These are phyloP conservation scores for Wallemia hederae DNA, from an alignment of 1,284 basidiomycete species.

Conservation along the genomic window DNA sequence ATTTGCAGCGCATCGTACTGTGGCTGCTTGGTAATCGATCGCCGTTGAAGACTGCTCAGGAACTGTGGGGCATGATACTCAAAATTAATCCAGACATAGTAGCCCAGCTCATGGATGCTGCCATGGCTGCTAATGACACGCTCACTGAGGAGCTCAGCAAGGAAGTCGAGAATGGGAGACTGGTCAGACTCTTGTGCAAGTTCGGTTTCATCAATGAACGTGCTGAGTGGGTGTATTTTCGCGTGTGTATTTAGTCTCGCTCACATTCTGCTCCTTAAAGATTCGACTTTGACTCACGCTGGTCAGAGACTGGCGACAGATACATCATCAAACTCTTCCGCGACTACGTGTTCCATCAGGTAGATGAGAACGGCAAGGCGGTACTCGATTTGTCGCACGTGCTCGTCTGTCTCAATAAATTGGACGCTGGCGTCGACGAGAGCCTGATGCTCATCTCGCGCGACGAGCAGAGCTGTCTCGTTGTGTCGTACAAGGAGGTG, in stretches of 20 bases:
- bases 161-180: constrained; percentile 83
- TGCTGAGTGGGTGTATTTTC: constrained; percentile 39
- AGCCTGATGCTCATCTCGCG: constrained; percentile 76
- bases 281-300: constrained; percentile 75
- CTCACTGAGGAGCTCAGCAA: constrained; percentile 57
- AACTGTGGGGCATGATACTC: neutral
- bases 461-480: constrained; percentile 83
- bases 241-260: neutral
- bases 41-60: neutral
- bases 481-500: constrained; percentile 81
- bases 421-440: constrained; percentile 78
- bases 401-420: constrained; percentile 24
- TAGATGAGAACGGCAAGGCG: constrained; percentile 67
- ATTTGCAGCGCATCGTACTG: constrained; percentile 48
- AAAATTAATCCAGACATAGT: neutral
- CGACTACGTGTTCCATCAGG: constrained; percentile 93
- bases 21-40: constrained; percentile 38
- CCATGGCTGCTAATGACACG: constrained; percentile 23
- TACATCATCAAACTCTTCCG: constrained; percentile 96
- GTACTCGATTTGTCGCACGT: constrained; percentile 74
- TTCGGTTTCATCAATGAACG: constrained; percentile 96
- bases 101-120: constrained; percentile 2
- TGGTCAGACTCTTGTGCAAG: constrained; percentile 76
- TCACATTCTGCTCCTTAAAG: constrained; percentile 18
- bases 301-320: constrained; percentile 85